Evolutionary conservation across 2,329 filamentous ascomycete species (phyloP), one percentile per base, ranked within the genome.

Genomic region (Venturia pyrina): DNA sequence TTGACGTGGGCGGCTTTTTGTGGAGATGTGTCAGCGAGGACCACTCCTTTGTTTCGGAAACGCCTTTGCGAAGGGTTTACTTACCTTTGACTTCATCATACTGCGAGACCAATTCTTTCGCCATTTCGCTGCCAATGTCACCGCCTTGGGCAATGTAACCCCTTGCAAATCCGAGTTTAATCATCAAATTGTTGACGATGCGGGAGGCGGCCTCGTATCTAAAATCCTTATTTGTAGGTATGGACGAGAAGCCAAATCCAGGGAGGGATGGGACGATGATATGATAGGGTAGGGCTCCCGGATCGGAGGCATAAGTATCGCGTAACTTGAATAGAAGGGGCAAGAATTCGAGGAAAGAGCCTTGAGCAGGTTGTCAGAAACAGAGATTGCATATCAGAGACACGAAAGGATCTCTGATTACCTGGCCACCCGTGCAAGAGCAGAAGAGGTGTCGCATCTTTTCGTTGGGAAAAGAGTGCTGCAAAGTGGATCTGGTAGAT

Each of bases 371-470:
- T 40, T 5, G 37, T 40, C 37, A 40, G 37, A 40, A 40, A 40
- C 37, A 40, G 37, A 40, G 37, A 10, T 40, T 10, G n/a, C n/a
- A n/a, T 40, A 5, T 40, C 37, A 40, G 37, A 5, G 37, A 10
- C 37, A 40, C 37, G 10, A 40, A 10, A 40, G 37, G 37, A 40
- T 40, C 37, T 40, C 37, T 10, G 37, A 40, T 5, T 40, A 40
- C 10, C 37, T 40, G 83, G 83, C 82, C 82, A 86, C 57, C 84
- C 84, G 68, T 86, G 83, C n/a, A 82, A 70, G 13, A 84, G 75
- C 2, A 79, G 69, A 11, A 86, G 68, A 0, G 84, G 83, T 0
- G 81, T 75, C 0, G 84, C 84, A 67, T 81, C 77, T 1, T 72
- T 53, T 21, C 78, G 80, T 48, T 76, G 69, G 0, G 83, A 85